Evolutionary conservation across 805 yeast genomes (phyloP), one percentile per base, ranked within the genome.

Genomic region (Sporopachydermia lactativora): DNA sequence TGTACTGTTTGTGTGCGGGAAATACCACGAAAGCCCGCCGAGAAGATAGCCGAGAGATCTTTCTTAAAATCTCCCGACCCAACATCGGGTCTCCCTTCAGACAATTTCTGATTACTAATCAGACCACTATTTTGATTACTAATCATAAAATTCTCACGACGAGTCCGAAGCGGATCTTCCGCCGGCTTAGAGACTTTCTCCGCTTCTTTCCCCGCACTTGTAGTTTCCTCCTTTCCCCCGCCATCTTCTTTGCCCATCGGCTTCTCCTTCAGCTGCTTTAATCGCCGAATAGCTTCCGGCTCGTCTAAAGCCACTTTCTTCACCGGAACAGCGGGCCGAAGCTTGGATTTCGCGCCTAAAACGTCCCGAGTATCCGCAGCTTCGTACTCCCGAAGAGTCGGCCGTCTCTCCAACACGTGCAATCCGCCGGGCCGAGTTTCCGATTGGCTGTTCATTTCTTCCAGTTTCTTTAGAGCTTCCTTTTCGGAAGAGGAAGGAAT

Each of bases 131-230:
- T 24, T 24, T 8, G 31, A 24, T 24, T 24, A n/a, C n/a, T 24
- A 8, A 24, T 8, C 31, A 24, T n/a, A n/a, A n/a, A n/a, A n/a
- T n/a, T n/a, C n/a, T n/a, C n/a, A n/a, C n/a, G n/a, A n/a, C n/a
- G n/a, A n/a, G n/a, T n/a, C n/a, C n/a, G n/a, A n/a, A n/a, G n/a
- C n/a, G n/a, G n/a, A n/a, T n/a, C n/a, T n/a, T n/a, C n/a, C 31
- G 31, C 31, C 31, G 31, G 31, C n/a, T n/a, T n/a, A n/a, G n/a
- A n/a, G n/a, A 24, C 31, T 24, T 24, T 24, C n/a, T n/a, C n/a
- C n/a, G n/a, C n/a, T n/a, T n/a, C n/a, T n/a, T n/a, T n/a, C n/a
- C n/a, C n/a, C 8, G 31, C n/a, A 24, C 31, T n/a, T 8, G 8
- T 24, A 24, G 13, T 24, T 8, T 24, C 31, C 8, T 24, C n/a